Percentiles rank a stretch among this genome's conserved stretches.
phyloP scores from a whole-genome alignment of 2,329 filamentous ascomycete genomes.

The Fusarium duplospermum region DNA sequence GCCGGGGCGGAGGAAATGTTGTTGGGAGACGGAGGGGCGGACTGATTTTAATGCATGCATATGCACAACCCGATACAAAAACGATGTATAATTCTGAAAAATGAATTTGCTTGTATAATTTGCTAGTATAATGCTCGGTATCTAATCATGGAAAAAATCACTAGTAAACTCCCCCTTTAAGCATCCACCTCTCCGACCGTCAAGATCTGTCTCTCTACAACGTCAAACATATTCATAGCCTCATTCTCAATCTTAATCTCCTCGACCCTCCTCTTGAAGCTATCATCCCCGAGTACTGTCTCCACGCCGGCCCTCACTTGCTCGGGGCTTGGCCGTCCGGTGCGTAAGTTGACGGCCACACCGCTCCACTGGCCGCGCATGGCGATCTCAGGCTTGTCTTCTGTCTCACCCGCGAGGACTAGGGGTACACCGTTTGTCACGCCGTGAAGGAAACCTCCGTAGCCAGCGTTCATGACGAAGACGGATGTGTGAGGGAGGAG shows the following conservation, averaged over 20 bases:
- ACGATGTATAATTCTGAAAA: not conserved
- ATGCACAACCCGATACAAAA: not conserved
- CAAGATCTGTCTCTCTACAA: conserved; percentile 40
- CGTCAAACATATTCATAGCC: conserved; percentile 39
- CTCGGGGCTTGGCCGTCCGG: conserved; percentile 46
- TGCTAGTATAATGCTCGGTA: not conserved
- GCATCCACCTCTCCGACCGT: not conserved
- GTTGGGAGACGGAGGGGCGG: not conserved
- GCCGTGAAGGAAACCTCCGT: conserved; percentile 59
- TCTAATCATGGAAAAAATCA: not conserved
- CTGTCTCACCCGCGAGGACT: conserved; percentile 56
- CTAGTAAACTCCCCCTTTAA: not conserved
- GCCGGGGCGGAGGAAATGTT: conserved; percentile 19
- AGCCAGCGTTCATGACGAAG: conserved; percentile 62
- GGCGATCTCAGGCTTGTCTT: conserved; percentile 57
- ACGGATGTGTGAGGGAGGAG: conserved; percentile 57
- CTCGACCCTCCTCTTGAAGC: conserved; percentile 47
- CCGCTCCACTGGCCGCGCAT: conserved; percentile 57
- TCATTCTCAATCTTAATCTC: conserved; percentile 50
- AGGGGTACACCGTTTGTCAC: conserved; percentile 59
- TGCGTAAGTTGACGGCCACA: conserved; percentile 57
- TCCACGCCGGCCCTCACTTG: conserved; percentile 48
- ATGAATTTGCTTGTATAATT: not conserved
- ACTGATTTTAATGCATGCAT: not conserved
- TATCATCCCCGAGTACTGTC: conserved; percentile 44